Conservation (phyloP, 192 early-diverging fungal species). For the Dissophora globulifera region DNA sequence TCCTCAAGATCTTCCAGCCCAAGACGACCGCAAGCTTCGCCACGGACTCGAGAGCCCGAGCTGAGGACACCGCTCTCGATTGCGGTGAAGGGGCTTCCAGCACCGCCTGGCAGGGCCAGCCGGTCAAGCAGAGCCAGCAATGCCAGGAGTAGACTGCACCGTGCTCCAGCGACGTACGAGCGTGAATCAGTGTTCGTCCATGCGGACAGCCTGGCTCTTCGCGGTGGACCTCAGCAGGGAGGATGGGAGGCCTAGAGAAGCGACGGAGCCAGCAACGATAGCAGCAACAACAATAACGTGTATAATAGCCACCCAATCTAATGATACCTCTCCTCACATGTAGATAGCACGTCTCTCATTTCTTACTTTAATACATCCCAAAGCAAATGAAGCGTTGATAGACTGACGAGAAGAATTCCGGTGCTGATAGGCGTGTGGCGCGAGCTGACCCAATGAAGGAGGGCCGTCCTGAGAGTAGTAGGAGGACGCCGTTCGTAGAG, state of each 20-base stretch:
- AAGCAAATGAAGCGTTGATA: too few species aligned
- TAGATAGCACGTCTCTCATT: too few species aligned
- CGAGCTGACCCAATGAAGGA: too few species aligned
- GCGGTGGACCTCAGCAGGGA: neutral
- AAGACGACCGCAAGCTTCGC: too few species aligned
- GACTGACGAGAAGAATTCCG: too few species aligned
- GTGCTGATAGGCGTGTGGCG: too few species aligned
- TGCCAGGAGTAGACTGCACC: neutral
- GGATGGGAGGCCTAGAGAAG: neutral
- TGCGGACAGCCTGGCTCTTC: neutral
- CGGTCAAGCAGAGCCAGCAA: too few species aligned
- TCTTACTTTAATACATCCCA: too few species aligned
- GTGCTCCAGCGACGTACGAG: constrained; percentile 7
- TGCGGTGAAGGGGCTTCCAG: neutral
- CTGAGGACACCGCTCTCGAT: neutral
- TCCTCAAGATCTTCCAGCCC: neutral
- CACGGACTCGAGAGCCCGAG: too few species aligned
- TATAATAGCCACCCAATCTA: neutral
- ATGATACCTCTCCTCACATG: too few species aligned
- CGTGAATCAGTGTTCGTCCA: constrained; percentile 7
- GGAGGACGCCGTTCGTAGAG: too few species aligned
- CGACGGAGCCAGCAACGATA: neutral
- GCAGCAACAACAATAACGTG: neutral
- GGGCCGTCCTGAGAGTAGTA: too few species aligned
- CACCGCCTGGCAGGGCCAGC: neutral